Conservation (phyloP, 2,329 filamentous ascomycete species). For the Acrodontium crateriforme region DNA sequence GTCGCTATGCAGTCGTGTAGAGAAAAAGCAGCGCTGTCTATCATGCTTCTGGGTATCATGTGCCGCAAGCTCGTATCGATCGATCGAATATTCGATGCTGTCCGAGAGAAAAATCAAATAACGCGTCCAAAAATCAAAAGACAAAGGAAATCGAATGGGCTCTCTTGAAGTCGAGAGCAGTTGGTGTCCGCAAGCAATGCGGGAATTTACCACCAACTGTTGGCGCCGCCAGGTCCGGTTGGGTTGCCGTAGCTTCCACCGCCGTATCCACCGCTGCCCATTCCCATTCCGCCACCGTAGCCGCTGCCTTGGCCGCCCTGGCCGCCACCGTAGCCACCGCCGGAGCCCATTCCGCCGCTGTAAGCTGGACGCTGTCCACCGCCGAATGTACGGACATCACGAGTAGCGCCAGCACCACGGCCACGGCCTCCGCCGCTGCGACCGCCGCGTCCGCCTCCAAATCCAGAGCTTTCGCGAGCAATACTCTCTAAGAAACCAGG, state of each 20-base stretch:
- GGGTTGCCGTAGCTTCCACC: conserved; percentile 43
- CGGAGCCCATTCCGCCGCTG: conserved; percentile 41
- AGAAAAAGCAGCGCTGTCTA: conserved; percentile 36
- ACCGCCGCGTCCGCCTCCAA: conserved; percentile 50
- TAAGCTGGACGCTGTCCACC: conserved; percentile 42
- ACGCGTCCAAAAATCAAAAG: conserved; percentile 13
- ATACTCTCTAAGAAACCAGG: conserved; percentile 92
- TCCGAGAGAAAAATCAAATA: conserved; percentile 11
- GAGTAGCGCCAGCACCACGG: conserved; percentile 56
- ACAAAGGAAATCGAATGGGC: conserved; percentile 6
- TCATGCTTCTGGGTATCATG: conserved; percentile 28
- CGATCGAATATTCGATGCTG: conserved; percentile 8
- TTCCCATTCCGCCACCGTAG: conserved; percentile 21
- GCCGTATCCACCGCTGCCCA: too few relatives aligned
- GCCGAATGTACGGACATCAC: conserved; percentile 62
- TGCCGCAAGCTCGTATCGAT: conserved; percentile 9
- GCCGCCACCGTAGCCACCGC: conserved; percentile 28
- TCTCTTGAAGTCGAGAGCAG: conserved; percentile 1
- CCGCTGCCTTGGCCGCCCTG: conserved; percentile 34
- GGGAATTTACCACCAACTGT: conserved; percentile 55
- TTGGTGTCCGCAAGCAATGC: conserved; percentile 1
- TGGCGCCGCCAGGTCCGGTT: conserved; percentile 36
- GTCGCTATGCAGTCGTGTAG: conserved; percentile 5
- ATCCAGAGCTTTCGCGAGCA: conserved; percentile 81
- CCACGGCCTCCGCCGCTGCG: conserved; percentile 52